Evolutionary conservation across 1,284 basidiomycete species (phyloP), one percentile per base, ranked within the genome.

Genomic region (Rhodofomes roseus): DNA sequence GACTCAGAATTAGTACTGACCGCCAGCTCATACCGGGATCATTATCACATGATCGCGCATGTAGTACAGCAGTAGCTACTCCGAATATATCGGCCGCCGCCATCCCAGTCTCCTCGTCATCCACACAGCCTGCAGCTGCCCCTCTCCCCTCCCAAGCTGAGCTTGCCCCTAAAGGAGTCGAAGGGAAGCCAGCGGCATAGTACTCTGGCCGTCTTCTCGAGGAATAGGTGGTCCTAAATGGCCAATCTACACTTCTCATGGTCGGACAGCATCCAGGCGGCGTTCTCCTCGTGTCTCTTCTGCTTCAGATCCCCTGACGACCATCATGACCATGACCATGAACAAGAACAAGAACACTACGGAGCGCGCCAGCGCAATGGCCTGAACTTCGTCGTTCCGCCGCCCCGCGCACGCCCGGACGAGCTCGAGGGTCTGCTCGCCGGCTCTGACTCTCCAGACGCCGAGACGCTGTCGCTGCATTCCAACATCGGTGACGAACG

Each of bases 381-480:
- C 20, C 60, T 66, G 52, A 63, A 66, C 60, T 71, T 74, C 65
- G 69, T 66, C 57, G 70, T 71, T 54, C 76, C 61, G 73, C 75
- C 66, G 70, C 71, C 73, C n/a, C 77, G 78, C 29, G 76, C 78
- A 29, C 76, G 78, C 41, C 72, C 79, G 14, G 83, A 83, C 66
- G 85, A 87, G 67, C 82, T 88, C 43, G 81, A 86, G 60, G 80
- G 84, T 20, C 79, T 88, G 20, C 78, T 87, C 8, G 73, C 73
- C 14, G 76, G 77, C 59, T 66, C 73, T n/a, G 66, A 69, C 73
- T 76, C 76, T 0, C 80, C 82, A 62, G 87, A 87, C 60, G 82
- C 78, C 14, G 84, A 86, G 64, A 79, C 80, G 16, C 77, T 87
- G 56, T 89, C 87, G 0, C 69, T 90, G 37, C 86, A 89, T 68